Evolutionary conservation across 495 filamentous ascomycete genomes (phyloP).

Genomic region (Clohesyomyces aquaticus): DNA sequence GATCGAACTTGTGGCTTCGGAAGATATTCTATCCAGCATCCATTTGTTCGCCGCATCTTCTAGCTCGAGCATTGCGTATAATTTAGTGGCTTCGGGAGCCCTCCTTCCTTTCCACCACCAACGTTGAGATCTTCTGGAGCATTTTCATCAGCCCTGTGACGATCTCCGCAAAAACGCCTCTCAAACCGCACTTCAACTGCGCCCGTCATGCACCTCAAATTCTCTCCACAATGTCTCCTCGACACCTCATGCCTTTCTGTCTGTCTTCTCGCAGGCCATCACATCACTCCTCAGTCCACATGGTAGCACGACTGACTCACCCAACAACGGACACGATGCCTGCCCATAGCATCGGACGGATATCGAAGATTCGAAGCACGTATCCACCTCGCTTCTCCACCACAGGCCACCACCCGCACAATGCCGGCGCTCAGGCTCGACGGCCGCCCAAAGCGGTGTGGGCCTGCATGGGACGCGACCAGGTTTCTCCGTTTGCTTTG

Average conservation of each 20-base stretch:
- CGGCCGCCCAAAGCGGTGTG: neutral
- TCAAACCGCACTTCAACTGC: neutral
- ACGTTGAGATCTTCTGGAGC: neutral
- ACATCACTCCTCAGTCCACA: slow-evolving; percentile 9
- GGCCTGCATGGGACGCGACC: slow-evolving; percentile 3
- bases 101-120: no score
- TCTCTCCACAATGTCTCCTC: neutral
- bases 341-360: no score
- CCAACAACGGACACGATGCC: no score
- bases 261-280: neutral
- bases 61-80: neutral
- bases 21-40: neutral
- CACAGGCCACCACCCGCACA: slow-evolving; percentile 24
- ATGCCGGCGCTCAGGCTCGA: slow-evolving; percentile 31
- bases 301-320: slow-evolving; percentile 2
- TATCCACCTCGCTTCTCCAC: neutral
- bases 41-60: neutral
- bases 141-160: slow-evolving; percentile 4
- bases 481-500: neutral
- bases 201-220: neutral
- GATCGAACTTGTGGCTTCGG: neutral
- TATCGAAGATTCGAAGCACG: no score
- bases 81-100: no score
- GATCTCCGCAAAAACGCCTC: neutral
- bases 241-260: neutral